phyloP scores from a whole-genome alignment of 108 stramenopile genomes.

The Skeletonema potamos region DNA sequence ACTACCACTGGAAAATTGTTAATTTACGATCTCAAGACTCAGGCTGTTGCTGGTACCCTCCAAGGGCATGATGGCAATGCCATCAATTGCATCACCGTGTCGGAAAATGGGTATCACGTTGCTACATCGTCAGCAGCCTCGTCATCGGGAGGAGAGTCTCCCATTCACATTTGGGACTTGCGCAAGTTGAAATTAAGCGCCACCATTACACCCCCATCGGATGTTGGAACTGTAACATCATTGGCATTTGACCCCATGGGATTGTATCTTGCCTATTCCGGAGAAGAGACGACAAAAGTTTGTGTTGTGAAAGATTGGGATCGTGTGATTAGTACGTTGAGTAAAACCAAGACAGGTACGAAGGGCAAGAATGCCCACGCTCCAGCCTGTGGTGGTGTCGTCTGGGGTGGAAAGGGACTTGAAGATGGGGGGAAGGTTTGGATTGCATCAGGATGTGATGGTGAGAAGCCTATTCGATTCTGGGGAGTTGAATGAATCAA shows the following conservation, averaged over 20 bases:
- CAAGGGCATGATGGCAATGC: conserved; percentile 43
- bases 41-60: conserved; percentile 60
- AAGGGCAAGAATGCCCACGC: conserved; percentile 13
- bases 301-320: conserved; percentile 83
- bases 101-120: conserved; percentile 89
- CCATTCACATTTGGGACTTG: conserved; percentile 81
- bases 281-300: conserved; percentile 48
- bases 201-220: conserved; percentile 46
- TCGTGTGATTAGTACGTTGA: conserved; percentile 27
- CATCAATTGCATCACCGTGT: conserved; percentile 66
- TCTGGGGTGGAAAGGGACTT: conserved; percentile 8
- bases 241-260: conserved; percentile 70
- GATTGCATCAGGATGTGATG: conserved; percentile 41
- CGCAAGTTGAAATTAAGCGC: conserved; percentile 70
- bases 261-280: conserved; percentile 71
- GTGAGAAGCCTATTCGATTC: conserved; percentile 37
- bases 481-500: conserved; percentile 29
- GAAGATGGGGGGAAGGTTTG: conserved; percentile 19
- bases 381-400: not conserved
- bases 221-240: conserved; percentile 28
- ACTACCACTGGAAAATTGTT: conserved; percentile 52
- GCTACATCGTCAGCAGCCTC: conserved; percentile 41
- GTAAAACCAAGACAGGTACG: conserved; percentile 14
- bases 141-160: conserved; percentile 41
- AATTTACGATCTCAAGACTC: conserved; percentile 89